Evolutionary conservation across 257 asterid genomes (phyloP).

Genomic region (Mentha longifolia): DNA sequence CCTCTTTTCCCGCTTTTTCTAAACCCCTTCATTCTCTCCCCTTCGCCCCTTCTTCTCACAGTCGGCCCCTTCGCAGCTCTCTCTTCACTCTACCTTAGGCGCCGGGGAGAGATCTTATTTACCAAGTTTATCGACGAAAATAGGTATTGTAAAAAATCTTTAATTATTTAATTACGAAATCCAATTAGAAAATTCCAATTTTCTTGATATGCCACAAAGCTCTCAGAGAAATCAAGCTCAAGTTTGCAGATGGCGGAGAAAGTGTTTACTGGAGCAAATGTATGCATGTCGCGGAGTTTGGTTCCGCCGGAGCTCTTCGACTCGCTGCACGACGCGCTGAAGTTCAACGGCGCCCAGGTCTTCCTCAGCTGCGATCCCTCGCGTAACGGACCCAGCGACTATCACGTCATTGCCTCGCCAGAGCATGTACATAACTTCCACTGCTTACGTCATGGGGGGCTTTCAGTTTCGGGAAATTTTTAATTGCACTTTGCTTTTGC

Average conservation of each 20-base stretch:
- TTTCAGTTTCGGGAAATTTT: background rate
- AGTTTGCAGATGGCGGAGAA: slow-evolving; percentile 53
- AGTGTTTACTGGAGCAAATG: slow-evolving; percentile 75
- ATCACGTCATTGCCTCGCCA: slow-evolving; percentile 79
- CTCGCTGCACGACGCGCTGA: slow-evolving; percentile 89
- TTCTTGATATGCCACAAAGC: background rate
- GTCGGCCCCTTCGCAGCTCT: background rate
- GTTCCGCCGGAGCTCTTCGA: slow-evolving; percentile 96
- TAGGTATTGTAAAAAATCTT: background rate
- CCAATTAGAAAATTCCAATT: slow-evolving; percentile 17
- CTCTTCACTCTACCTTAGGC: background rate
- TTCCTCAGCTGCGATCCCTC: slow-evolving; percentile 90
- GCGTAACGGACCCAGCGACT: slow-evolving; percentile 73
- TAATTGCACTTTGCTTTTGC: slow-evolving; percentile 22
- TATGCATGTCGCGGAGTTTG: slow-evolving; percentile 78
- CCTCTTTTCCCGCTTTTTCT: background rate
- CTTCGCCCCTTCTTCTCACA: background rate
- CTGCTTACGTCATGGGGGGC: slow-evolving; percentile 4
- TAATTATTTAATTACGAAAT: slow-evolving; percentile 19
- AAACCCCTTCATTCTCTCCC: background rate
- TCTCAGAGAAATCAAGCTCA: background rate
- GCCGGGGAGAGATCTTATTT: background rate
- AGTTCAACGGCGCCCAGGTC: slow-evolving; percentile 86
- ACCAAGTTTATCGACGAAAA: background rate
- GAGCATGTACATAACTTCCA: slow-evolving; percentile 60